Evolutionary conservation across 1,284 basidiomycete species (phyloP).

Genomic region (Xanthoconium separans): DNA sequence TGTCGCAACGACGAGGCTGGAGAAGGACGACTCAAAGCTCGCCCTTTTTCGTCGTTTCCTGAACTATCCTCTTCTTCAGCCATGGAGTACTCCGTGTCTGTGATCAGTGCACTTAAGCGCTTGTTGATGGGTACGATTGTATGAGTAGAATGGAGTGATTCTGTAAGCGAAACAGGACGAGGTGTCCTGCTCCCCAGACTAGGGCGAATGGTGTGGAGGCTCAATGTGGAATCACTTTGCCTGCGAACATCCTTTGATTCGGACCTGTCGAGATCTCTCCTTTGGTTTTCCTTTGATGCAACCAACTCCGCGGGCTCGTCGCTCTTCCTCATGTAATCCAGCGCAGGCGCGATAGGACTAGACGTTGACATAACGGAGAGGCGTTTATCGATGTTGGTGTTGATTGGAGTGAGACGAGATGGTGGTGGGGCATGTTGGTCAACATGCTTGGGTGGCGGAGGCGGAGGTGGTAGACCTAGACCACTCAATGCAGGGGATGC

Average conservation of each 20-base stretch:
- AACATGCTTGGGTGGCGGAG: constrained; percentile 38
- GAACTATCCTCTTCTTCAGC: constrained; percentile 48
- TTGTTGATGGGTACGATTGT: constrained; percentile 64
- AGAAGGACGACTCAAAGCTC: constrained; percentile 20
- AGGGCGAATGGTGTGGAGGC: constrained; percentile 66
- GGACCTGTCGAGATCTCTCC: constrained; percentile 45
- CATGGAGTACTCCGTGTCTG: constrained; percentile 60
- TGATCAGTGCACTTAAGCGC: constrained; percentile 64
- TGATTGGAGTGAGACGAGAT: constrained; percentile 21
- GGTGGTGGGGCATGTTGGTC: constrained; percentile 8
- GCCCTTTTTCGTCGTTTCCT: constrained; percentile 36
- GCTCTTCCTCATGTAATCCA: constrained; percentile 34
- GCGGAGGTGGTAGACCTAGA: constrained; percentile 29
- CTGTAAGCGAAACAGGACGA: constrained; percentile 71
- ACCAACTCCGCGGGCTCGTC: constrained; percentile 28
- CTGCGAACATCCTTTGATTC: constrained; percentile 62
- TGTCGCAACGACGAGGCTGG: constrained; percentile 36
- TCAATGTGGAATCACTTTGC: constrained; percentile 74
- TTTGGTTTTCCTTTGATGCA: constrained; percentile 28
- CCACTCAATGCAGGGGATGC: constrained; percentile 30
- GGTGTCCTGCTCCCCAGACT: constrained; percentile 51
- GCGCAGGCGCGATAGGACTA: constrained; percentile 35
- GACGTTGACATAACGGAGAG: constrained; percentile 31
- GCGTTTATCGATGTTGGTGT: constrained; percentile 31
- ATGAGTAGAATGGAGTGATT: constrained; percentile 67